Base-by-base conservation (phyloP, 2,329 filamentous ascomycete species). In the Arthrinium phaeospermum region DNA sequence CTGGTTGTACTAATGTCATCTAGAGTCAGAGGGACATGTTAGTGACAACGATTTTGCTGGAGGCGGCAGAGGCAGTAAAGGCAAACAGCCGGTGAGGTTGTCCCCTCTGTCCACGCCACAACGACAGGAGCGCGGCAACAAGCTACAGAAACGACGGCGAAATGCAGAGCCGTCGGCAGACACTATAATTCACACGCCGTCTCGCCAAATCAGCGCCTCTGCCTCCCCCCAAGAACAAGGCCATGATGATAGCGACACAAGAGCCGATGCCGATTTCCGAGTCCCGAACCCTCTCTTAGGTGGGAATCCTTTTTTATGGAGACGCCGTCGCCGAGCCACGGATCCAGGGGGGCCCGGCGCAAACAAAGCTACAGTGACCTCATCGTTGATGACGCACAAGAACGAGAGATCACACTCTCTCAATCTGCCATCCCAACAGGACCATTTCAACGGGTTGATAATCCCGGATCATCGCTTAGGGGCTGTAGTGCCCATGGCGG, bases 221-320 rank as follows among this genome's bases (percentile, higher is more conserved):
- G 61, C 70, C 22, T 67, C 71, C 16, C 30, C 61, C 24, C 4
- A 30, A 10, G 22, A 4, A n/a, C 57, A 64, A 64, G 57, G 6
- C 34, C 57, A 41, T 10, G 57, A 41, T 3, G 34, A n/a, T 37
- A 22, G 34, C 6, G 57, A 12, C 19, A 64, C 57, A 64, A 64
- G n/a, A 41, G 34, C 22, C 12, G 57, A 64, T 41, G 57, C 2
- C 14, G 57, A 64, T 41, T 34, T 0, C n/a, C 57, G 41, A 10
- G 30, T 41, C 41, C 22, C 57, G 30, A 41, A 64, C 6, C 34
- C 57, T n/a, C 57, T 64, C 34, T n/a, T 19, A n/a, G 37, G 27
- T 19, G n/a, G 69, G 41, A 70, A 51, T 69, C 74, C 70, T 81
- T 81, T 81, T 80, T 80, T 81, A 80, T 80, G 79, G 78, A 74